Evolutionary conservation across 768 basidiomycete genomes (phyloP), one percentile per base, ranked within the genome.

Genomic region (Serendipita sp.): DNA sequence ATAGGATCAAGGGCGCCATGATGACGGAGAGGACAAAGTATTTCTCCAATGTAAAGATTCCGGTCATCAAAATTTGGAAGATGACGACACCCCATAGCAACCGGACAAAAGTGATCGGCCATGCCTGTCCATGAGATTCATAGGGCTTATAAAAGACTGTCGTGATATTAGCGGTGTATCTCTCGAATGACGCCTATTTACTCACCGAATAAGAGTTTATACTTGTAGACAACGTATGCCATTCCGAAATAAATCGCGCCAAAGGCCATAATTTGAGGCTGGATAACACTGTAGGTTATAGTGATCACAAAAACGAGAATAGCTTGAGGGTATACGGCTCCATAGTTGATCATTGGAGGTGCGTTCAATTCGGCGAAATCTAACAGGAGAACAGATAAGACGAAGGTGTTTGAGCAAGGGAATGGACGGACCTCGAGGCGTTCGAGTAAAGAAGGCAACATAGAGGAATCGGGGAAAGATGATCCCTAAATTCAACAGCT

Each of bases 71-170:
- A 51, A 93, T 72, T 65, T 94, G 84, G 79, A 94, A 98, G 64
- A 95, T 89, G 72, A 95, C 72, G 65, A 98, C 82, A 51, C 90
- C 94, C 87, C 90, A 91, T 36, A 94, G 86, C 45, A 96, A 83
- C 4, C 95, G 88, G 32, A 85, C 81, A 73, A 94, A 97, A 0
- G 96, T 94, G 69, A 97, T 84, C 0, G 92, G 91, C 95, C 96
- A 98, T 1, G 94, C 96, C 76, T 97, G 93, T 1, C 96, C 96
- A 69, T 88, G 89, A 1, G 89, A 91, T 75, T 97, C 94, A 74
- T 97, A 98, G 0, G 96, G 95, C 71, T 97, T 97, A 78, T 96
- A 96, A 78, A 95, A 98, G 18, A 97, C 93, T 96, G 71, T 0
- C 13, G 51, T 54, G 64, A 30, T 35, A 13, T 28, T 2, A 41